Evolutionary conservation across 768 basidiomycete species (phyloP), one percentile per base, ranked within the genome.

Genomic region (Astraeus odoratus): DNA sequence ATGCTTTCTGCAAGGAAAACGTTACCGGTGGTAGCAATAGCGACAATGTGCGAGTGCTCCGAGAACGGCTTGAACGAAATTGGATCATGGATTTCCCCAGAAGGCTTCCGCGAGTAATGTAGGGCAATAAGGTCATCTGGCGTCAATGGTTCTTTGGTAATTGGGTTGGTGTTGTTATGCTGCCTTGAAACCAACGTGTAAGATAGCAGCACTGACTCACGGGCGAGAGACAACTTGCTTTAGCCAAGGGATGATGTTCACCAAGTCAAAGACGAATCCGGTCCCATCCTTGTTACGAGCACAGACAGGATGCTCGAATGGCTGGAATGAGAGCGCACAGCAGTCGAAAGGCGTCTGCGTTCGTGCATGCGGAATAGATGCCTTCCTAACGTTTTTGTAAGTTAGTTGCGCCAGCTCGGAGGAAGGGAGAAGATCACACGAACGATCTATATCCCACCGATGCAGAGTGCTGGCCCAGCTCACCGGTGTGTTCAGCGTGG

Each of bases 31-130:
- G 81, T 84, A 5, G 83, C 82, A 53, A 96, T 81, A 33, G 89
- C 87, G 29, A 92, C 88, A 44, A 99, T 88, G 59, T 97, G 88
- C 1, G 95, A 94, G 61, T 98, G 95, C 51, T 95, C 86, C 59
- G 77, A 93, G 74, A 99, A 96, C 2, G 89, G 86, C 63, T 97
- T 98, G 78, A 95, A 99, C 3, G 92, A 91, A 35, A 99, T 92
- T 1, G 96, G 96, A 62, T 99, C 96, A 61, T 96, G 85, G 10
- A 89, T 78, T 63, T 92, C 86, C 30, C 86, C 86, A 20, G 90
- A 80, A 3, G 86, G 70, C 63, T 94, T 94, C 50, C 90, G 75
- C 1, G 83, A 79, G 57, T 91, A 92, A 58, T 87, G 75, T 24
- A 91, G 73, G n/a, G 77, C 75, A 37, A 91, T 84, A 44, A 92